Evolutionary conservation across 116 monocot genomes (phyloP), one percentile per base, ranked within the genome.

Genomic region (Iris pallida): DNA sequence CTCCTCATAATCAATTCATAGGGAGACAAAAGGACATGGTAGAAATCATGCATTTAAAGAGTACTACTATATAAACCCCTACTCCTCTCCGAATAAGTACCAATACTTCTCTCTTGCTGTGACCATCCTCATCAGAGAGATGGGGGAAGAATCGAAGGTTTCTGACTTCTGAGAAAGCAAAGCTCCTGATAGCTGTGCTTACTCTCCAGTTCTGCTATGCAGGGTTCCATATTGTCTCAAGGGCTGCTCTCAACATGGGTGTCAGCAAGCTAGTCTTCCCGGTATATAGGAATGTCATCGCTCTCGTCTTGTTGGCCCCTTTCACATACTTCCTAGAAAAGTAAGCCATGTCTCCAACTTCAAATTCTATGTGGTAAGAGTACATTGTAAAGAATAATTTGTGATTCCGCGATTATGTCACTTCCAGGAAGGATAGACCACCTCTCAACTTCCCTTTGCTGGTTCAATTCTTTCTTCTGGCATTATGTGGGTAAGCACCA

Each of bases 301-400:
- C 93, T 64, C 40, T 89, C 45, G 13, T 78, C 17, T 71, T 93
- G 54, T 65, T 93, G 60, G 81, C 84, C 41, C 93, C 93, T 20
- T 89, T 84, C 54, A 89, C 93, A 19, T 93, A 86, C 60, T 89
- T 93, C 58, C 78, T 93, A 13, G 93, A 93, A 53, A 89, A 93
- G 93, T 86, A 62, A 71, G 81, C 64, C 5, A 59, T 45, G 1
- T n/a, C 20, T 13, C 14, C 45, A 2, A 12, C 14, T n/a, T n/a
- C n/a, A n/a, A n/a, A n/a, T n/a, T n/a, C n/a, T n/a, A n/a, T n/a
- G n/a, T n/a, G n/a, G n/a, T n/a, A n/a, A n/a, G n/a, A n/a, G n/a
- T n/a, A n/a, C n/a, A n/a, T n/a, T n/a, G n/a, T n/a, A 11, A 8
- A 5, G 45, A 1, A 10, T 20, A 40, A 59, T 42, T 40, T 57